These are phyloP conservation scores for Floccularia luteovirens DNA, from an alignment of 768 basidiomycete species.

Conservation along the genomic window DNA sequence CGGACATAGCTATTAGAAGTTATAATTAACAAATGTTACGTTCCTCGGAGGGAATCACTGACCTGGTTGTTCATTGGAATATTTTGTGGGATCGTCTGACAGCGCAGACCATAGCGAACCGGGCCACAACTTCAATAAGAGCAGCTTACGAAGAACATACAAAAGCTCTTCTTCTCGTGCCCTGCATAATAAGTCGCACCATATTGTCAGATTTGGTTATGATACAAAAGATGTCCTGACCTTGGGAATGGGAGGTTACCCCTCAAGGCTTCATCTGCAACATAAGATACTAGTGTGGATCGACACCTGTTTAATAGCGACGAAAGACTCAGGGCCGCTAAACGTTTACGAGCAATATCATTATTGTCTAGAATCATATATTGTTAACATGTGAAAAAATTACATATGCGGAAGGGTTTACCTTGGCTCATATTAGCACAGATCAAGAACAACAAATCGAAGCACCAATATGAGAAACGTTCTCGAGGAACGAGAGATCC, in stretches of 20 bases:
- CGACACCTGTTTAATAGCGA: slow-evolving; percentile 74
- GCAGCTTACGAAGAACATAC: slow-evolving; percentile 76
- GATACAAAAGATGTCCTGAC: slow-evolving; percentile 22
- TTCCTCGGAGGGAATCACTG: slow-evolving; percentile 2
- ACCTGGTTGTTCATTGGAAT: slow-evolving; percentile 55
- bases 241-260: slow-evolving; percentile 85
- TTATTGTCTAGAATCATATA: slow-evolving; percentile 36
- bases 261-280: slow-evolving; percentile 82
- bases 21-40: background rate
- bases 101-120: slow-evolving; percentile 74
- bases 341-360: slow-evolving; percentile 48
- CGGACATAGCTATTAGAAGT: slow-evolving; percentile 22
- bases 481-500: slow-evolving; percentile 61
- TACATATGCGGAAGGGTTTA: slow-evolving; percentile 14
- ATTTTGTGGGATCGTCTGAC: slow-evolving; percentile 54
- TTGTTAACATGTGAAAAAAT: background rate
- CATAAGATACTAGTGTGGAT: slow-evolving; percentile 56
- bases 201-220: background rate
- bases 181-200: slow-evolving; percentile 33
- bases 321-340: slow-evolving; percentile 69
- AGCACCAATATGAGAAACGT: slow-evolving; percentile 89
- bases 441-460: slow-evolving; percentile 77
- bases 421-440: slow-evolving; percentile 65
- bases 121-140: slow-evolving; percentile 62
- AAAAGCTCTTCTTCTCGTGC: slow-evolving; percentile 85